Evolutionary conservation across 2,329 filamentous ascomycete species (phyloP), one percentile per base, ranked within the genome.

Genomic region (Didymella pomorum): DNA sequence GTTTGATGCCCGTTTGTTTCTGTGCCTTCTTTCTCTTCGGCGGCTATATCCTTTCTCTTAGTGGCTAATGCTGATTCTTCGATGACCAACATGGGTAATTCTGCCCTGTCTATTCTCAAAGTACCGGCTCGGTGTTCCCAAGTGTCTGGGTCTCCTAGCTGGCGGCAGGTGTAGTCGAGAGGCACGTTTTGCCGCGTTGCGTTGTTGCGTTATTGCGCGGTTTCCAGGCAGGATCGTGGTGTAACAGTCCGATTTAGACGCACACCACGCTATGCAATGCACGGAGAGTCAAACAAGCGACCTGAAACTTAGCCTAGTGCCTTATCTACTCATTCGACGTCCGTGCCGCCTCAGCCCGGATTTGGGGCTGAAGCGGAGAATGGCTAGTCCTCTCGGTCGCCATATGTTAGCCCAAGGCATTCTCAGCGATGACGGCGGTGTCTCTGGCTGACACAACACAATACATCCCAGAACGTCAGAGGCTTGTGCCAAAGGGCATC

Each of bases 11-110:
- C 45, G 49, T 46, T 45, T 35, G 49, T 46, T 42, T 56, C 26
- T 54, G 45, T 53, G 45, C 53, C 25, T 53, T 37, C 31, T 25
- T 45, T 21, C 35, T 46, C 11, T 47, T 50, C 58, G 49, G 58
- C 58, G 58, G 52, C 44, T 60, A 60, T 21, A 46, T 29, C 49
- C 18, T 35, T 37, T 46, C 12, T 50, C 49, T 57, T 43, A 60
- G 53, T 60, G 58, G 58, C 41, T 46, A 56, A 44, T 45, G 20
- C 35, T 45, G 42, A 35, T 41, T 28, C 20, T 33, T 42, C 46
- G 41, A 51, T 23, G 41, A 54, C 50, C 58, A 11, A 49, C 29
- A 26, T 49, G 37, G 21, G 33, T 25, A 47, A 21, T 41, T 26
- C 31, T 56, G 44, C 53, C 58, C 43, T 41, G 37, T 39, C 18